phyloP scores from a whole-genome alignment of 352 stramenopile species.

The Phytophthora cryptogea region DNA sequence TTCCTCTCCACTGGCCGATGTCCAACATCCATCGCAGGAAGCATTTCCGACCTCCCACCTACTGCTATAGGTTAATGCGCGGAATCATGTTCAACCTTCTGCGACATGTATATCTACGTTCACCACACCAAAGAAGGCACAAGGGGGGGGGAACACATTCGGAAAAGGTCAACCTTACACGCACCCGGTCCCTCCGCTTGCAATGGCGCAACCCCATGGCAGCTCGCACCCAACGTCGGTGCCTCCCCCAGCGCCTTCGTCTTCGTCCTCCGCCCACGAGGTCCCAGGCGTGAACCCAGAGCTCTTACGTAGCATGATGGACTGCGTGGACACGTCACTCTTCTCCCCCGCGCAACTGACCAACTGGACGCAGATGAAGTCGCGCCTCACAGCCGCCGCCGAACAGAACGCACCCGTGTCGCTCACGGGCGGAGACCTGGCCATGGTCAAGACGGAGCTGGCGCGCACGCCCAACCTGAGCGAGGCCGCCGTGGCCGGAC shows the following conservation, averaged over 20 bases:
- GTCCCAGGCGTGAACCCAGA: slow-evolving; percentile 63
- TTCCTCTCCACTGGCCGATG: too few relatives aligned
- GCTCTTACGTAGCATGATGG: slow-evolving; percentile 85
- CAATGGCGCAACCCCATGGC: slow-evolving; percentile 32
- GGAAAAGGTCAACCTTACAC: too few relatives aligned
- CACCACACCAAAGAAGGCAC: neutral
- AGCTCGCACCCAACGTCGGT: neutral
- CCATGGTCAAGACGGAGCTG: slow-evolving; percentile 49
- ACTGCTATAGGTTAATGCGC: too few relatives aligned
- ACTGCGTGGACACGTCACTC: slow-evolving; percentile 83
- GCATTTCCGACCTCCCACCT: too few relatives aligned
- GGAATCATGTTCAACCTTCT: slow-evolving; percentile 14
- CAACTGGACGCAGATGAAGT: slow-evolving; percentile 85
- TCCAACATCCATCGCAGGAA: too few relatives aligned
- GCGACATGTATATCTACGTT: slow-evolving; percentile 12
- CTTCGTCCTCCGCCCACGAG: slow-evolving; percentile 11
- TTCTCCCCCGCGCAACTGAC: slow-evolving; percentile 73
- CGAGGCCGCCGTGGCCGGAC: slow-evolving; percentile 3
- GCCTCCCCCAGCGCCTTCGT: slow-evolving; percentile 4
- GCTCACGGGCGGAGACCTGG: slow-evolving; percentile 37
- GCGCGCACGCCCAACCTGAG: slow-evolving; percentile 31
- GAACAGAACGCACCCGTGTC: slow-evolving; percentile 46
- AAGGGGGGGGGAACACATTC: too few relatives aligned
- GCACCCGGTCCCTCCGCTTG: too few relatives aligned
- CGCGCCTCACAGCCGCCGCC: slow-evolving; percentile 54